Evolutionary conservation across 805 yeast species (phyloP).

Genomic region (Ogataea naganishii): DNA sequence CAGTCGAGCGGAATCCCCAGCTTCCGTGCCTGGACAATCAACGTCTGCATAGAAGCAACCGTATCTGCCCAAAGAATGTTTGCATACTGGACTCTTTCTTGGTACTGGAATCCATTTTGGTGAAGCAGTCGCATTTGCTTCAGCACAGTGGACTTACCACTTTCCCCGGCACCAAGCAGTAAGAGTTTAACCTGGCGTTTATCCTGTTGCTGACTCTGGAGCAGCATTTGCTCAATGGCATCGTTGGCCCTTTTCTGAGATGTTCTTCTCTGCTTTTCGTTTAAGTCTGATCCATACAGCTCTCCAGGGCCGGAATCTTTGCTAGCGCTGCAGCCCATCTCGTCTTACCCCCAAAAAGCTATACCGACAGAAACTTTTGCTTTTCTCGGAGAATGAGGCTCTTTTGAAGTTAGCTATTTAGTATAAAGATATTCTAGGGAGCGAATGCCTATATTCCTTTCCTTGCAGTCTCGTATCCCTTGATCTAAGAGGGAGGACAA

Average conservation of each 20-base stretch:
- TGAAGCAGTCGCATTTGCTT: constrained; percentile 84
- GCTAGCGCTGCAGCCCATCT: too few species aligned
- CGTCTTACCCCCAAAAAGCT: too few species aligned
- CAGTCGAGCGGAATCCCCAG: constrained; percentile 57
- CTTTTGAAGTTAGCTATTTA: too few species aligned
- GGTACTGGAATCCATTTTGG: constrained; percentile 73
- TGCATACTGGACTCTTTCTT: constrained; percentile 71
- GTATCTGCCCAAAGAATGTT: constrained; percentile 93
- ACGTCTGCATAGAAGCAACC: constrained; percentile 70
- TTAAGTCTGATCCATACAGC: too few species aligned
- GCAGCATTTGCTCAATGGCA: constrained; percentile 55
- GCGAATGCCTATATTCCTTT: too few species aligned
- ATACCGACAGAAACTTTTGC: too few species aligned
- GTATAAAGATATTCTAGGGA: too few species aligned
- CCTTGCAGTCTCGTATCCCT: too few species aligned
- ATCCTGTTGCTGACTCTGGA: constrained; percentile 40
- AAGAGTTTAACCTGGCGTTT: constrained; percentile 61
- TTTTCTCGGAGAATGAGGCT: too few species aligned
- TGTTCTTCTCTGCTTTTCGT: too few species aligned
- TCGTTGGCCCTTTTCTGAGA: constrained; percentile 44
- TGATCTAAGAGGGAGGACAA: too few species aligned
- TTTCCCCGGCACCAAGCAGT: constrained; percentile 89
- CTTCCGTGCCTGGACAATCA: constrained; percentile 69
- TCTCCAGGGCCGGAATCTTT: too few species aligned
- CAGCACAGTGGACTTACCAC: constrained; percentile 88